Evolutionary conservation across 345 rosid genomes (phyloP), one percentile per base, ranked within the genome.

Genomic region (Brassica incana): DNA sequence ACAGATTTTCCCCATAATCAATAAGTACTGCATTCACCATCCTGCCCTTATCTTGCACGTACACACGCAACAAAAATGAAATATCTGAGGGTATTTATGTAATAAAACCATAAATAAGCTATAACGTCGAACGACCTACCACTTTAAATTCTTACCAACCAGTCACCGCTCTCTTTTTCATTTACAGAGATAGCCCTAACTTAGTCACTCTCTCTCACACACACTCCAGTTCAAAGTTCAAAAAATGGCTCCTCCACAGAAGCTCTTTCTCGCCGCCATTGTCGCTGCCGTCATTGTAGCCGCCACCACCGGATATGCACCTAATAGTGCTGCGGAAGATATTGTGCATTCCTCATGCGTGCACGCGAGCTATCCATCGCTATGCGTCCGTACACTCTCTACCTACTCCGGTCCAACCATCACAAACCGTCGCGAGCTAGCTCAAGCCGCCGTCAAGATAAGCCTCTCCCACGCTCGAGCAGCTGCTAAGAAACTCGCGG

Each of bases 351-450:
- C 93, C 8, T 87, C 93, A 0, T 94, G 97, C 67, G 48, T 59
- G 25, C 92, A 94, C 78, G 97, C 98, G 43, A 91, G 89, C 77
- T 94, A 87, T 77, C 98, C 95, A 0, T 66, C 69, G 27, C 65
- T 94, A 66, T 91, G 98, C 83, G 67, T 92, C 72, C 90, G 85
- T 65, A 92, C 92, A 0, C 91, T 94, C 60, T 85, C 95, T 38
- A 76, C 88, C 48, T 94, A 87, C 88, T 36, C 87, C 5, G 97
- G 97, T 23, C 86, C 92, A 0, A 85, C 91, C 59, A 83, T 82
- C 85, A 90, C 83, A 68, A 90, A 84, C 85, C 90, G 83, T 0
- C 86, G 89, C 6, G 90, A 88, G 60, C 75, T 94, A 27, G 96
- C 98, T 67, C 91, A 85, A 64, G 97, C 92, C 3, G 86, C 98